These are phyloP conservation scores for Schizochytrium sp. DNA, from an alignment of 108 stramenopile species.

Conservation along the genomic window DNA sequence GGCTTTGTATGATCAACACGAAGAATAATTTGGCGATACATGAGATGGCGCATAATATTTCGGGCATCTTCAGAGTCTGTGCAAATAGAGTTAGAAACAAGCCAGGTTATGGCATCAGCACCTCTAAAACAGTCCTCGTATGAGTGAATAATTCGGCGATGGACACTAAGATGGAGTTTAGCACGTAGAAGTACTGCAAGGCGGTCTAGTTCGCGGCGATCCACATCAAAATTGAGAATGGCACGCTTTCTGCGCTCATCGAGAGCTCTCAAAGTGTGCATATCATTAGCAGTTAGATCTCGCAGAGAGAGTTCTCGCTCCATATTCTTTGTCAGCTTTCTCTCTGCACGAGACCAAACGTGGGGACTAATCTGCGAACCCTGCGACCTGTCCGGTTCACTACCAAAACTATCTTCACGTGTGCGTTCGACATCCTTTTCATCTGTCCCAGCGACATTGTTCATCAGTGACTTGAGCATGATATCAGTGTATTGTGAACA, in stretches of 20 bases:
- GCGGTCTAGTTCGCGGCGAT: slow-evolving; percentile 49
- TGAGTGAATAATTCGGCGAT: slow-evolving; percentile 57
- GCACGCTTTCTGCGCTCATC: slow-evolving; percentile 4
- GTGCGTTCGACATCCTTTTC: too few species aligned
- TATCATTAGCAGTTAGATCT: slow-evolving; percentile 29
- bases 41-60: slow-evolving; percentile 43
- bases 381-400: not conserved
- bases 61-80: slow-evolving; percentile 32
- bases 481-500: too few species aligned
- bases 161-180: not conserved
- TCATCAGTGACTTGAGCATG: too few species aligned
- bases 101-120: slow-evolving; percentile 36
- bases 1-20: slow-evolving; percentile 56
- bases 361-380: not conserved
- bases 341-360: not conserved
- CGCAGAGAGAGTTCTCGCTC: not conserved
- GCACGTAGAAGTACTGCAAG: slow-evolving; percentile 40
- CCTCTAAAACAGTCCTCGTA: slow-evolving; percentile 52
- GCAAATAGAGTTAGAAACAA: slow-evolving; percentile 35
- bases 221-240: slow-evolving; percentile 31
- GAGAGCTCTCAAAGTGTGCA: not conserved
- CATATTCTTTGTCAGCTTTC: not conserved
- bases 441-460: too few species aligned
- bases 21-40: slow-evolving; percentile 47
- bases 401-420: too few species aligned